Evolutionary conservation across 2,329 filamentous ascomycete species (phyloP).

Genomic region (Scedosporium aurantiacum): DNA sequence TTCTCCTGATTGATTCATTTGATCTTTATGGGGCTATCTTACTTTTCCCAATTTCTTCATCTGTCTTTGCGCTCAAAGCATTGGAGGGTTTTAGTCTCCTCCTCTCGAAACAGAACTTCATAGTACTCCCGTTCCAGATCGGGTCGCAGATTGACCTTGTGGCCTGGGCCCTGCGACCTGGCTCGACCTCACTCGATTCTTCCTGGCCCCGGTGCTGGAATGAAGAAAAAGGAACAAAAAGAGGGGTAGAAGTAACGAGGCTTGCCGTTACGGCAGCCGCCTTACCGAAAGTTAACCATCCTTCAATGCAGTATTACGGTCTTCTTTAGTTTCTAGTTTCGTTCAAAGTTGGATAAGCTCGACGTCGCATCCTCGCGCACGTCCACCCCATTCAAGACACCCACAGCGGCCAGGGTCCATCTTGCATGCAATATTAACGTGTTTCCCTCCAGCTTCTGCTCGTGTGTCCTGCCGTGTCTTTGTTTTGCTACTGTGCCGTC

Average conservation of each 20-base stretch:
- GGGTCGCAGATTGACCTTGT: not conserved
- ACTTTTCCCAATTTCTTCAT: not conserved
- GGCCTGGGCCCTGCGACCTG: not conserved
- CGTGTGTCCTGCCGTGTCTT: not conserved
- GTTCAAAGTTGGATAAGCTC: not conserved
- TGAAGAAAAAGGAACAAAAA: not conserved
- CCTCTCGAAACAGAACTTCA: not conserved
- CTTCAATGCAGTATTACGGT: too few relatives aligned
- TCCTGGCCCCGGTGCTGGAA: not conserved
- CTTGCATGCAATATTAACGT: not conserved
- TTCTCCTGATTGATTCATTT: not conserved
- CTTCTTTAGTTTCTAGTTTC: too few relatives aligned
- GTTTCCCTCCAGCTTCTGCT: not conserved
- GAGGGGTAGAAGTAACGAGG: too few relatives aligned
- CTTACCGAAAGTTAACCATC: too few relatives aligned
- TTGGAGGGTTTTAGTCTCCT: not conserved
- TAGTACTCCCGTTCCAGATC: not conserved
- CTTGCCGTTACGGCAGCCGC: too few relatives aligned
- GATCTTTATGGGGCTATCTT: not conserved
- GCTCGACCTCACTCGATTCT: not conserved
- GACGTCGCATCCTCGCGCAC: not conserved
- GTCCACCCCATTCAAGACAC: not conserved
- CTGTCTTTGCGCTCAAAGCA: not conserved
- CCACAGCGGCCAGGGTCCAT: slow-evolving; percentile 2
- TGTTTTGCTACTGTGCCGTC: not conserved